A percentile compares a stretch with the other conserved stretches of the same genome.
These are phyloP conservation scores for Hericium alpestre DNA, from an alignment of 768 basidiomycete genomes.

Conservation along the genomic window DNA sequence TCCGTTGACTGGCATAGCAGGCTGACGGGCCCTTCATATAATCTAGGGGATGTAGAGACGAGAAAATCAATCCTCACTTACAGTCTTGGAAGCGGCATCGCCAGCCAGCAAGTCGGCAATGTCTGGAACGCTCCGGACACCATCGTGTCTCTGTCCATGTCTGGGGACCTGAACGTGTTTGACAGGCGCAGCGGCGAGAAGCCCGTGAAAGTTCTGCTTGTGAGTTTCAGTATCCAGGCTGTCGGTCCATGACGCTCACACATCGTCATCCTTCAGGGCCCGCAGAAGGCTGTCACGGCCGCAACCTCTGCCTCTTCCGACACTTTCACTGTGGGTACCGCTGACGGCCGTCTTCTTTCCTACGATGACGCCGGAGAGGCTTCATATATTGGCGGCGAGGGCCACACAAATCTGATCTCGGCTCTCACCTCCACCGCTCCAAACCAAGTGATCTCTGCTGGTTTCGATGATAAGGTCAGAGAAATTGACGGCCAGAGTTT, in stretches of 20 bases:
- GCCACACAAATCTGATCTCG: constrained; percentile 63
- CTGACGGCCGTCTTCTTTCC: constrained; percentile 65
- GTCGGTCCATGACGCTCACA: neutral
- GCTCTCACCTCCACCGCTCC: constrained; percentile 38
- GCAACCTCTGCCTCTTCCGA: constrained; percentile 30
- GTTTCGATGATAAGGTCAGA: constrained; percentile 71
- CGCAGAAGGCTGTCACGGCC: constrained; percentile 73
- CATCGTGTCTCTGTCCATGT: constrained; percentile 76
- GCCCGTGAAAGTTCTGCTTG: constrained; percentile 51
- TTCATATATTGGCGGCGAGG: constrained; percentile 42
- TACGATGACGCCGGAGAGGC: constrained; percentile 46
- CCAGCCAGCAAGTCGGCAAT: constrained; percentile 80
- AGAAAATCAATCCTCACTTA: constrained; percentile 58
- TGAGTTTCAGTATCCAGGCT: constrained; percentile 20
- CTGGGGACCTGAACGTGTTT: constrained; percentile 72
- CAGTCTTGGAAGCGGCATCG: constrained; percentile 63
- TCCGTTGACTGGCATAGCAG: neutral
- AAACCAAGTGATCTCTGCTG: constrained; percentile 56
- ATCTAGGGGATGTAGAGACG: constrained; percentile 70
- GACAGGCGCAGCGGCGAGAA: constrained; percentile 60
- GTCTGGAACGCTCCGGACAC: constrained; percentile 65
- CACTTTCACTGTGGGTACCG: constrained; percentile 77
- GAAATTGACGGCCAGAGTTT: constrained; percentile 49
- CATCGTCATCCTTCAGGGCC: constrained; percentile 38
- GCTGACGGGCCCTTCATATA: neutral